Base-by-base conservation (phyloP, 768 basidiomycete species). In the Lactarius trivialis region DNA sequence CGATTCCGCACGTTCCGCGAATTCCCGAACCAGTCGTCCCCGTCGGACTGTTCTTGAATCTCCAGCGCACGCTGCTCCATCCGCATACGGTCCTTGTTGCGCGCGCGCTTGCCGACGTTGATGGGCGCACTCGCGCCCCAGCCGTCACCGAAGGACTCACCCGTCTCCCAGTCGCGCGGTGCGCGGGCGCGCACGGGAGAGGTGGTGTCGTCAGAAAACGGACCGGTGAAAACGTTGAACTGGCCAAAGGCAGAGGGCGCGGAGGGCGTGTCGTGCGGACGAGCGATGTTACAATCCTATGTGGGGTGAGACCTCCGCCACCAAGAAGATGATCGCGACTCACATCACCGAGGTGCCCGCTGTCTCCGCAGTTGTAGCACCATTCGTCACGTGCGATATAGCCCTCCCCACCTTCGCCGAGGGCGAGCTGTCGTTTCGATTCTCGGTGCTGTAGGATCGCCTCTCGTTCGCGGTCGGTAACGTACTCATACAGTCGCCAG, bases 321-420 rank as follows among this genome's bases (percentile, higher is more conserved):
- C 26, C 24, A 26, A 48, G 26, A 48, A 48, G 14, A 36, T 12
- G 15, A 39, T 39, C 37, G 24, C 36, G n/a, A 77, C 86, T 73
- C 69, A 91, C 90, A 68, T 92, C 91, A 51, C 91, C 91, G 71
- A 87, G 81, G 72, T 93, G 91, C 4, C 88, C 90, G 55, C 72
- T 72, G 32, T 75, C 75, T 45, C 87, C 91, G 66, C 91, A 93
- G 67, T 88, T 89, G 70, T 91, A 89, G 71, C 91, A 93, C 87
- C 87, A 92, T 67, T 83, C 77, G 69, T 89, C 88, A 36, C 73
- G 72, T 5, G 81, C 86, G 58, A 92, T 85, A 71, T 87, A 91
- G 7, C 85, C 88, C 71, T 91, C 91, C 11, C 89, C 88, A 15
- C 91, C 89, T 59, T 85, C 70, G 12, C 89, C 88, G 7, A 89